These are phyloP conservation scores for Botrytis aclada DNA, from an alignment of 2,329 filamentous ascomycete genomes.

Conservation along the genomic window DNA sequence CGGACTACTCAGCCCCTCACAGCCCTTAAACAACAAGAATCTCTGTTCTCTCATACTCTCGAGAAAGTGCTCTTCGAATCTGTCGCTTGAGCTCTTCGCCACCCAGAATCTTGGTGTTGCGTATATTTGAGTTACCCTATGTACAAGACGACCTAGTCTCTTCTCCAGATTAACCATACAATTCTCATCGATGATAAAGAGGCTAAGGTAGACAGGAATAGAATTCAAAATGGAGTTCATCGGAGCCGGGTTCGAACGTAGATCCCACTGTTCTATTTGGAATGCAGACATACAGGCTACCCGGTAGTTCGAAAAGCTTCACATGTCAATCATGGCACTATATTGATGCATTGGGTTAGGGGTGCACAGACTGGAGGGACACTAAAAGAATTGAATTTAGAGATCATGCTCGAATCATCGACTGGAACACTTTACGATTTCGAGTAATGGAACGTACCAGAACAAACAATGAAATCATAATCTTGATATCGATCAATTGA, in stretches of 20 bases:
- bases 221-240: neutral
- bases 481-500: neutral
- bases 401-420: neutral
- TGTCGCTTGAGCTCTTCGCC: neutral
- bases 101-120: neutral
- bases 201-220: neutral
- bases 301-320: neutral
- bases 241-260: neutral
- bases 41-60: neutral
- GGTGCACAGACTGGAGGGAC: neutral
- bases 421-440: neutral
- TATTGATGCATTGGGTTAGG: neutral
- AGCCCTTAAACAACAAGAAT: too few relatives aligned
- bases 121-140: neutral
- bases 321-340: neutral
- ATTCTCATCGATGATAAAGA: neutral
- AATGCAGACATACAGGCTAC: neutral
- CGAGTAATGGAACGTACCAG: neutral
- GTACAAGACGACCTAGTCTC: neutral
- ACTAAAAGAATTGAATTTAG: neutral
- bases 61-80: neutral
- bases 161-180: neutral
- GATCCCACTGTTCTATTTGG: neutral
- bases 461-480: neutral
- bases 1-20: neutral